Conservation (phyloP, 1,139 yeast species). For the Suhomyces coccinellae region DNA sequence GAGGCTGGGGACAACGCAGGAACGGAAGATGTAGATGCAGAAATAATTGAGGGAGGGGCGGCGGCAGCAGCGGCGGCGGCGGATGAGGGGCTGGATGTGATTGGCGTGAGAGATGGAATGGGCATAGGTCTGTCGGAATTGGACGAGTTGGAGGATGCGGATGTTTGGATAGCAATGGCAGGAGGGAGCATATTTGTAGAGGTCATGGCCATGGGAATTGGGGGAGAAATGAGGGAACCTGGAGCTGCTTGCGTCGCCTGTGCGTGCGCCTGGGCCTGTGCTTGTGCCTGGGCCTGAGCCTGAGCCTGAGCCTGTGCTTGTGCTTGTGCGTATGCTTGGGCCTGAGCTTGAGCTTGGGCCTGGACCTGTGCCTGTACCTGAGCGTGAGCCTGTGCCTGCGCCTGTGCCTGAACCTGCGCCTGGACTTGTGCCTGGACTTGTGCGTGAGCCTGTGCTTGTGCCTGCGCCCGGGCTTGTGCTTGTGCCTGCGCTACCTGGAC, state of each 20-base stretch:
- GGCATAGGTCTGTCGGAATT: constrained; percentile 6
- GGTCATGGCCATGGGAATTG: constrained; percentile 4
- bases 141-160: constrained; percentile 5
- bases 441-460: neutral
- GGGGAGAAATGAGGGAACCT: constrained; percentile 5
- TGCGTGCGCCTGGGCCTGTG: constrained; percentile 5
- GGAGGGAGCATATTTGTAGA: constrained; percentile 7
- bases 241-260: neutral
- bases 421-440: neutral
- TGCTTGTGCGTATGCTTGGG: too few species aligned
- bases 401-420: neutral
- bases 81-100: constrained; percentile 16
- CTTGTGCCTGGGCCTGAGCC: neutral
- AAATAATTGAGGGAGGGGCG: constrained; percentile 11
- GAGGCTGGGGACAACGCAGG: constrained; percentile 5
- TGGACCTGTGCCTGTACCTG: neutral
- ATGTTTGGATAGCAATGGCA: constrained; percentile 9
- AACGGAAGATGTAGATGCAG: neutral
- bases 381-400: neutral
- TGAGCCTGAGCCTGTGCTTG: neutral
- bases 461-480: constrained; percentile 8
- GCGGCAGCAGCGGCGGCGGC: constrained; percentile 18
- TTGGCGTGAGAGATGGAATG: constrained; percentile 16
- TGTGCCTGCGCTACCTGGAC: constrained; percentile 4
- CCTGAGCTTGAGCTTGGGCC: neutral